Evolutionary conservation across 208 protist genomes (phyloP).

Genomic region (Leishmania mexicana): DNA sequence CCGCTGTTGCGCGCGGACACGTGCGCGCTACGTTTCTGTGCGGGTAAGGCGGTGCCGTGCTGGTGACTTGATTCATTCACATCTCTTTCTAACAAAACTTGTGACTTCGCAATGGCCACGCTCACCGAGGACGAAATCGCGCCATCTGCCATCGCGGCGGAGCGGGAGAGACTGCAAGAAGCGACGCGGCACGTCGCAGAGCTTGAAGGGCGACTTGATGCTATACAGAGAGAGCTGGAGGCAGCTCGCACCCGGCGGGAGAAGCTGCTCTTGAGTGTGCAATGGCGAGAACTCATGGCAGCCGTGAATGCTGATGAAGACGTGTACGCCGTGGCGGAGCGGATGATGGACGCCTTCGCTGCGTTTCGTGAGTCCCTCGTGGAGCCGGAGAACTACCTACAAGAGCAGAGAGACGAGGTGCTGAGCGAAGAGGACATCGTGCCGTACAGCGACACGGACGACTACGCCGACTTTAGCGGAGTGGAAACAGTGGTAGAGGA

Average conservation of each 20-base stretch:
- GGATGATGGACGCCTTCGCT: slow-evolving; percentile 47
- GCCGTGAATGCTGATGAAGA: slow-evolving; percentile 42
- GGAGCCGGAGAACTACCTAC: slow-evolving; percentile 48
- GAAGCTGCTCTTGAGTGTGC: slow-evolving; percentile 68
- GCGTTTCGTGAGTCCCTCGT: slow-evolving; percentile 49
- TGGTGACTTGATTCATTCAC: neutral
- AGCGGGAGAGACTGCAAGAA: slow-evolving; percentile 37
- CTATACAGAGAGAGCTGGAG: slow-evolving; percentile 65
- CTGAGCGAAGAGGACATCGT: slow-evolving; percentile 30
- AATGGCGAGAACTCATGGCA: slow-evolving; percentile 87
- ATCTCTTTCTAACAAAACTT: neutral
- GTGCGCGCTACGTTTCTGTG: neutral
- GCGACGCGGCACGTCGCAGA: slow-evolving; percentile 75
- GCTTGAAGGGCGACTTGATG: slow-evolving; percentile 81
- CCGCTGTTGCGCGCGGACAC: neutral
- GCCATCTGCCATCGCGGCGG: slow-evolving; percentile 39
- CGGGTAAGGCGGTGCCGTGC: neutral
- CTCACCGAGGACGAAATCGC: slow-evolving; percentile 51
- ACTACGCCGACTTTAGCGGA: slow-evolving; percentile 74
- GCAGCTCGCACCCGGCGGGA: slow-evolving; percentile 49
- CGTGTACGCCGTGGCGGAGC: slow-evolving; percentile 40
- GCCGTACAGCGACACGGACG: slow-evolving; percentile 72
- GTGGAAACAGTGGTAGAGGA: slow-evolving; percentile 68
- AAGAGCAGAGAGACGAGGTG: slow-evolving; percentile 20
- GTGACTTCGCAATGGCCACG: neutral